Base-by-base conservation (phyloP, 2,329 filamentous ascomycete genomes). In the Penicillium thymicola region DNA sequence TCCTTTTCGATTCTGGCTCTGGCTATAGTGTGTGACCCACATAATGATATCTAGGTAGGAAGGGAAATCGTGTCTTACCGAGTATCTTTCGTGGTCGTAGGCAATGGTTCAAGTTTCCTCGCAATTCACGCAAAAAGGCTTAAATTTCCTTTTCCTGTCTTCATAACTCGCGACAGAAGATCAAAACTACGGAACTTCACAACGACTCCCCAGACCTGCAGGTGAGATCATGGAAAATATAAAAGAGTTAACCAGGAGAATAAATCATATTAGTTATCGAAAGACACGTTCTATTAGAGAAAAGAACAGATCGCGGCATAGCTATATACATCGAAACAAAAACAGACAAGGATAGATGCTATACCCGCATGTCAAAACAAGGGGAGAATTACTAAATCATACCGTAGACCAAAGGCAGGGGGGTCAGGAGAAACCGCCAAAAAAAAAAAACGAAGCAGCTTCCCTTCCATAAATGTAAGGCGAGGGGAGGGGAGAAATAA, bases 241-340 rank as follows among this genome's bases (percentile, higher is more conserved):
- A 36, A 40, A 28, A 54, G 4, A 41, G 5, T 32, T 34, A 40
- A 32, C 36, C 58, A 55, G 62, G 64, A 60, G 41, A 51, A n/a
- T n/a, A 18, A 34, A n/a, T 43, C 40, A 59, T 46, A 66, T 64
- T 62, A 64, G 59, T 53, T 56, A 53, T 51, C 21, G n/a, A 51
- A 60, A 54, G 43, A 50, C 45, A 61, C 52, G 45, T 49, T 65
- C 63, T 65, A 70, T 66, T 61, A 54, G 23, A 38, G n/a, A 51
- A 25, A 27, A 43, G 50, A 45, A 51, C 41, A 51, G 42, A 60
- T 49, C 49, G 44, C 51, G 55, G 56, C 57, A 61, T 63, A 64
- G 59, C 59, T 65, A 66, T 66, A 60, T 67, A 67, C 65, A 67
- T 61, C 18, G 34, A 58, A 58, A 60, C 44, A 58, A 57, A 38